Conservation (phyloP, 1,284 basidiomycete species). For the Volvariella volvacea region DNA sequence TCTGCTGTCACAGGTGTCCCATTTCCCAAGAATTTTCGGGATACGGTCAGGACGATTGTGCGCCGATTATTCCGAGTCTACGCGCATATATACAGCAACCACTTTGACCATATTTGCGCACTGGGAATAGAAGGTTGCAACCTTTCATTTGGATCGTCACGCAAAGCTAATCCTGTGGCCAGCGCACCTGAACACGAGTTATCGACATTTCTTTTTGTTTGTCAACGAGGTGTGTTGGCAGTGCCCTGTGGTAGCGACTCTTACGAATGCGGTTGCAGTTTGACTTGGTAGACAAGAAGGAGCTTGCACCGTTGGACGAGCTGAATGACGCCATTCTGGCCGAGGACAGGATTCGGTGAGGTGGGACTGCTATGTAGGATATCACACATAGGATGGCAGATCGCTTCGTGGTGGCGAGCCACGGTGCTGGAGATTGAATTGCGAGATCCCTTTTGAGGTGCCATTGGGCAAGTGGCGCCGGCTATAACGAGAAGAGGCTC, state of each 20-base stretch:
- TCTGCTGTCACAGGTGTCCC: constrained; percentile 66
- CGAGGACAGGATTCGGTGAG: constrained; percentile 64
- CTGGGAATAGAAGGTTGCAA: constrained; percentile 89
- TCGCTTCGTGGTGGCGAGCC: too few species aligned
- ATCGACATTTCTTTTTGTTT: constrained; percentile 97
- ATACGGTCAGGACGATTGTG: constrained; percentile 89
- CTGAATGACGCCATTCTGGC: constrained; percentile 93
- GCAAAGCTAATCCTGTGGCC: constrained; percentile 4
- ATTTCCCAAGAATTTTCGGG: constrained; percentile 88
- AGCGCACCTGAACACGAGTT: constrained; percentile 99
- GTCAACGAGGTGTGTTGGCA: constrained; percentile 74
- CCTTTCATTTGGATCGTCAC: constrained; percentile 4
- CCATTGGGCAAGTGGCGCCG: too few species aligned
- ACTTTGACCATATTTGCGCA: constrained; percentile 98
- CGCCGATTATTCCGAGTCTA: constrained; percentile 95
- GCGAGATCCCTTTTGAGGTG: too few species aligned
- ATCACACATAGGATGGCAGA: not conserved
- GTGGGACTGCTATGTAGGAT: not conserved
- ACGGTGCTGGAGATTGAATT: too few species aligned
- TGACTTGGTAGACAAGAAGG: constrained; percentile 94
- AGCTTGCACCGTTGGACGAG: constrained; percentile 93
- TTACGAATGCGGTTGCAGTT: constrained; percentile 50
- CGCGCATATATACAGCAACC: constrained; percentile 98
- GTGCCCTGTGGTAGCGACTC: not conserved
- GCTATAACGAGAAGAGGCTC: too few species aligned